Conservation (phyloP, 495 filamentous ascomycete species). For the Neurospora hispaniola region DNA sequence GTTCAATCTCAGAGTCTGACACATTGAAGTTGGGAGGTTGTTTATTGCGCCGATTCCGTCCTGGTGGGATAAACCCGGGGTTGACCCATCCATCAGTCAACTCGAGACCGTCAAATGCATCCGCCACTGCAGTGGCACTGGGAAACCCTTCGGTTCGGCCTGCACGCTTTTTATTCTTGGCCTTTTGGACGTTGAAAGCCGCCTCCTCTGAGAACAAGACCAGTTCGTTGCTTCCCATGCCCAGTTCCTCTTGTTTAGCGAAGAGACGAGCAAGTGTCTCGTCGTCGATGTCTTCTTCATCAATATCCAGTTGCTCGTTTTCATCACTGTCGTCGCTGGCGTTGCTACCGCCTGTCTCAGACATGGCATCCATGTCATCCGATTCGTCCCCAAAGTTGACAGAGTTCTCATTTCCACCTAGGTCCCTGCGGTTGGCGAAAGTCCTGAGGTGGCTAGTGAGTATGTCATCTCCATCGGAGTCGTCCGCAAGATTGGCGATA, state of each 20-base stretch:
- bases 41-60: constrained; percentile 43
- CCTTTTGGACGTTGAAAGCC: constrained; percentile 1
- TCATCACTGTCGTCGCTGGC: constrained; percentile 26
- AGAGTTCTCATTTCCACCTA: constrained; percentile 33
- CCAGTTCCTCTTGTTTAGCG: constrained; percentile 57
- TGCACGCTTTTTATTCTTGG: not conserved
- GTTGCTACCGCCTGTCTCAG: constrained; percentile 12
- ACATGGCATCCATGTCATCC: constrained; percentile 17
- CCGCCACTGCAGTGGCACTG: constrained; percentile 52
- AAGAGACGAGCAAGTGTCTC: constrained; percentile 49
- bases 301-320: constrained; percentile 19
- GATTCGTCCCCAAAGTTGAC: constrained; percentile 13
- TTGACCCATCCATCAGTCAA: constrained; percentile 65
- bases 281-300: constrained; percentile 33
- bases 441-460: constrained; percentile 7
- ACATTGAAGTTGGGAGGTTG: constrained; percentile 42
- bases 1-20: constrained; percentile 67
- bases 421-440: constrained; percentile 30
- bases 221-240: constrained; percentile 46
- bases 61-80: constrained; percentile 44
- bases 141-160: constrained; percentile 24
- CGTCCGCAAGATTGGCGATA: constrained; percentile 55
- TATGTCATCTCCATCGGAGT: constrained; percentile 24
- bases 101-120: constrained; percentile 71
- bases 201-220: constrained; percentile 38